Evolutionary conservation across 2,329 filamentous ascomycete genomes (phyloP).

Genomic region (Alternaria metachromatica): DNA sequence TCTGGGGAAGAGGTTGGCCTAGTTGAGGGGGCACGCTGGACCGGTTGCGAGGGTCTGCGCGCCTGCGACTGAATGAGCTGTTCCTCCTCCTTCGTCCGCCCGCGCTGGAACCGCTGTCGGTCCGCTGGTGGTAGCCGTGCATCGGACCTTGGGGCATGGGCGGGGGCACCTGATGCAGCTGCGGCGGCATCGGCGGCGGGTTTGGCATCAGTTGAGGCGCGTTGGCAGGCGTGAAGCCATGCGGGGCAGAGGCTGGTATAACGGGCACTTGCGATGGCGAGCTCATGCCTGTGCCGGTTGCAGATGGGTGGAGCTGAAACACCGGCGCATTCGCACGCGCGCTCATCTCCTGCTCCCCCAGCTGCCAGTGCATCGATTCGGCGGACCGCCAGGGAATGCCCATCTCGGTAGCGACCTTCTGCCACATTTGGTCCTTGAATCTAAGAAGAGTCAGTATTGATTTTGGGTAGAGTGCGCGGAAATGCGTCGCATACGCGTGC

Average conservation of each 20-base stretch:
- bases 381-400: conserved; percentile 92
- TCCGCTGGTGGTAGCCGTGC: conserved; percentile 43
- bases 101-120: conserved; percentile 42
- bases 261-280: conserved; percentile 39
- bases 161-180: conserved; percentile 36
- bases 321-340: conserved; percentile 87
- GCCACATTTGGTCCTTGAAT: conserved; percentile 98
- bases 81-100: conserved; percentile 35
- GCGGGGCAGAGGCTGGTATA: conserved; percentile 33
- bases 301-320: conserved; percentile 64
- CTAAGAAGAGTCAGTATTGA: conserved; percentile 57
- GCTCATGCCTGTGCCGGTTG: conserved; percentile 39
- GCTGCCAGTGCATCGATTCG: conserved; percentile 98
- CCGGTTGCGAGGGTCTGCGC: conserved; percentile 39
- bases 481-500: conserved; percentile 13
- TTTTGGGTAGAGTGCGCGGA: neutral
- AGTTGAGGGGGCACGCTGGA: conserved; percentile 47
- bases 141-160: conserved; percentile 34
- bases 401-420: conserved; percentile 94
- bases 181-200: conserved; percentile 28
- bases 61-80: conserved; percentile 44
- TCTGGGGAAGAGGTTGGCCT: conserved; percentile 40
- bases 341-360: conserved; percentile 94
- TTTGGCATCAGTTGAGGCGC: conserved; percentile 45
- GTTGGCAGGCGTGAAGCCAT: conserved; percentile 49